Base-by-base conservation (phyloP, 345 rosid genomes). In the Lepidium africanum region DNA sequence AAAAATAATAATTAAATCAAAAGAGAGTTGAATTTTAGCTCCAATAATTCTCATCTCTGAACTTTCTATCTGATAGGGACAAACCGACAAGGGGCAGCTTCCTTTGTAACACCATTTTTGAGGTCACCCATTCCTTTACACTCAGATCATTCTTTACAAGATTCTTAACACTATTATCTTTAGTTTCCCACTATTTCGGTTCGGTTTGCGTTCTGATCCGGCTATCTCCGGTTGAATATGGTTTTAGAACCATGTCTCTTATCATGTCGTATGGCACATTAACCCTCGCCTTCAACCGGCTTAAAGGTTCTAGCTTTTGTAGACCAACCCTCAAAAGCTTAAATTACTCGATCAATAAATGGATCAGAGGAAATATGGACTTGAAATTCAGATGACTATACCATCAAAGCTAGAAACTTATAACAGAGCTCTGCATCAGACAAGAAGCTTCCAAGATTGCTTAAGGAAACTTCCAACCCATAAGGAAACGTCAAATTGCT, bases 41-140 rank as follows among this genome's bases (percentile, higher is more conserved):
- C 65, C 48, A 59, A 59, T 40, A 13, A 57, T 47, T 47, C 45
- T 51, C 19, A 42, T 13, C 23, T 33, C 35, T 54, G 73, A 59
- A 41, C 43, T 41, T 47, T 51, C 25, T 17, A 40, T 70, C 66
- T 50, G 76, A 71, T 63, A 54, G 35, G 12, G 66, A 65, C 59
- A 48, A 30, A 12, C 50, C 66, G 65, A 73, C 71, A 73, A 57
- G 4, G 58, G 2, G 41, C 50, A 72, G 71, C 59, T 64, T 72
- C 71, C 59, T 72, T 43, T 71, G 65, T 57, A 72, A 72, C 38
- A 17, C 11, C 76, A 57, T 64, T n/a, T 12, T 27, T 56, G 48
- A 63, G 45, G 49, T 63, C 50, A 63, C 57, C 58, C 58, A 35
- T 36, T 36, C 63, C 48, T 36, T 15, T 11, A 16, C 35, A 30